These are phyloP conservation scores for Wallacemonas sp. DNA, from an alignment of 208 protist species.

Conservation along the genomic window DNA sequence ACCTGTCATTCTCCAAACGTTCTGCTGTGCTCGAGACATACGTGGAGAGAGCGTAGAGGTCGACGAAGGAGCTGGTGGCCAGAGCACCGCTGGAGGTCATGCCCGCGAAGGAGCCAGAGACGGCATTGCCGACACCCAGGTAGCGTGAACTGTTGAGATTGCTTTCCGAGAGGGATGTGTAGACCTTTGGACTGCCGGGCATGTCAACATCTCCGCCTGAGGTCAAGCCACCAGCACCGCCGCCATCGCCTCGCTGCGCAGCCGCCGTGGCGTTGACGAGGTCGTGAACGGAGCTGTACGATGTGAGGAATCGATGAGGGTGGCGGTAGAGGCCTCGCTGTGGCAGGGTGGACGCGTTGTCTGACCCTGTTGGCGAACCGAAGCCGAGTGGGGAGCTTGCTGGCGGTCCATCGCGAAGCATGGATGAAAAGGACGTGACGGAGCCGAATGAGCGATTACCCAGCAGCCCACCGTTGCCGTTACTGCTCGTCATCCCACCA, in stretches of 20 bases:
- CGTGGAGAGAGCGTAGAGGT: constrained; percentile 29
- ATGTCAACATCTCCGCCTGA: too few relatives aligned
- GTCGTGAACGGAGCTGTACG: constrained; percentile 6
- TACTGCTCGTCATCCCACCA: background rate
- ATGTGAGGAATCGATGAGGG: background rate
- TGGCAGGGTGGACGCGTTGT: background rate
- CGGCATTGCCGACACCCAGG: background rate
- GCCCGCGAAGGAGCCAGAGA: constrained; percentile 4
- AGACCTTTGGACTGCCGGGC: constrained; percentile 1
- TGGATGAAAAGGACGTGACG: background rate
- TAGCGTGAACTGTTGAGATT: background rate
- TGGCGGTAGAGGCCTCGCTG: constrained; percentile 13
- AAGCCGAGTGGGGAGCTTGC: constrained; percentile 9
- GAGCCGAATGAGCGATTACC: constrained; percentile 5
- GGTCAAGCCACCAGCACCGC: too few relatives aligned
- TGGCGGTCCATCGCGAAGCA: constrained; percentile 7
- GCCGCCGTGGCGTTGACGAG: background rate
- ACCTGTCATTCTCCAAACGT: background rate
- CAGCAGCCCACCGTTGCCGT: background rate
- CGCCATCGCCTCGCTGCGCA: too few relatives aligned
- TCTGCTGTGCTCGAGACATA: constrained; percentile 18
- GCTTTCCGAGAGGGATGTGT: constrained; percentile 1
- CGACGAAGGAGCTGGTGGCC: constrained; percentile 28
- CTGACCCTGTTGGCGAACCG: background rate
- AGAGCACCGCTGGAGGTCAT: constrained; percentile 17